Percentiles rank a stretch among this genome's conserved stretches.
These are phyloP conservation scores for Tricholoma furcatifolium DNA, from an alignment of 768 basidiomycete species.

Conservation along the genomic window DNA sequence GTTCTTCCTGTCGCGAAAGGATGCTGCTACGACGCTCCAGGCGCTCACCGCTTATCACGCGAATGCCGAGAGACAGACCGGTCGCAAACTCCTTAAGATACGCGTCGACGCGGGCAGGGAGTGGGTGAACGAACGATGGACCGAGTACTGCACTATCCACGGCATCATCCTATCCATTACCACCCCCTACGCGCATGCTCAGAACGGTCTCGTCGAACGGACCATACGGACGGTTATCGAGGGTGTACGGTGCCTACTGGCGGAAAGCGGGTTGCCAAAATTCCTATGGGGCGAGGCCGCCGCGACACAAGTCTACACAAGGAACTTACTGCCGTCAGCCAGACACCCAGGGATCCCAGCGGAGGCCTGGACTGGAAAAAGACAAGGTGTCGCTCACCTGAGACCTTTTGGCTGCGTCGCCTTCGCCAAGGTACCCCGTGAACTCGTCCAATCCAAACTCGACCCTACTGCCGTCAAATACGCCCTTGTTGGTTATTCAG, in stretches of 20 bases:
- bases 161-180: constrained; percentile 24
- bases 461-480: not conserved
- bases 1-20: constrained; percentile 22
- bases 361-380: not conserved
- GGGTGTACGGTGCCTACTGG: not conserved
- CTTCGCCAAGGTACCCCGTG: not conserved
- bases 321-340: not conserved
- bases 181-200: too few species aligned
- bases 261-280: too few species aligned
- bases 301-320: not conserved
- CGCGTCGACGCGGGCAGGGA: too few species aligned
- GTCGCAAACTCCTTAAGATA: constrained; percentile 17
- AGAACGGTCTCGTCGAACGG: too few species aligned
- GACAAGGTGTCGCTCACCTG: not conserved
- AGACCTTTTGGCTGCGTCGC: not conserved
- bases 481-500: not conserved
- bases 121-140: too few species aligned
- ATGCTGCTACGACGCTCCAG: too few species aligned
- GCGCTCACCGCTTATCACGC: constrained; percentile 16
- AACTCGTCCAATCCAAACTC: not conserved
- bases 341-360: too few species aligned
- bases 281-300: too few species aligned
- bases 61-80: constrained; percentile 16
- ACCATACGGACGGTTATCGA: not conserved
- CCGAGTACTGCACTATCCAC: constrained; percentile 12